A percentile compares a stretch with the other conserved stretches of the same genome.
These are phyloP conservation scores for Asterophora lycoperdoides DNA, from an alignment of 768 basidiomycete species.

Conservation along the genomic window DNA sequence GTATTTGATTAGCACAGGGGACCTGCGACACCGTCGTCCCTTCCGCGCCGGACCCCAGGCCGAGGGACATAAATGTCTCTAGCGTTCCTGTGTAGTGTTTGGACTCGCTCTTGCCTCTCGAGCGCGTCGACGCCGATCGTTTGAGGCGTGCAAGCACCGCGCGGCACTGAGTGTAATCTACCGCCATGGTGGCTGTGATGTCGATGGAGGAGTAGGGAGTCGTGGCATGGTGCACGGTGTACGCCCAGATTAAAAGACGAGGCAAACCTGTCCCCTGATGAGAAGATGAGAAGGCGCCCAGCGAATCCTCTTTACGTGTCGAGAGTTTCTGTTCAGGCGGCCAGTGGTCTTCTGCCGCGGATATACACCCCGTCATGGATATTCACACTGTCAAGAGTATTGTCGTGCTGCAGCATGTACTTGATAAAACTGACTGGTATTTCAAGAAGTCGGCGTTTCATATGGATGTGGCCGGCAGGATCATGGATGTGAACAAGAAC, in stretches of 20 bases:
- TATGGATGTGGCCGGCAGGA: not conserved
- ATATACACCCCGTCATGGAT: no score
- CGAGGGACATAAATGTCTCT: slow-evolving; percentile 26
- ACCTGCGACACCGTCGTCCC: slow-evolving; percentile 17
- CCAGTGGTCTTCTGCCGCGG: no score
- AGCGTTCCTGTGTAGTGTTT: slow-evolving; percentile 16
- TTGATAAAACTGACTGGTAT: no score
- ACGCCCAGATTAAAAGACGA: not conserved
- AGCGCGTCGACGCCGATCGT: slow-evolving; percentile 13
- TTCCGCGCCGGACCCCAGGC: slow-evolving; percentile 24
- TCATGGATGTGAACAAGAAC: not conserved
- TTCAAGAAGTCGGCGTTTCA: no score
- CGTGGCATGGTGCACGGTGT: not conserved
- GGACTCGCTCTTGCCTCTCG: slow-evolving; percentile 2
- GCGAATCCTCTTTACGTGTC: not conserved
- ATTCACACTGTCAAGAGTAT: no score
- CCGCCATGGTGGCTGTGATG: slow-evolving; percentile 12
- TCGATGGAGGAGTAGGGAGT: not conserved
- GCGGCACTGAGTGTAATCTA: slow-evolving; percentile 21
- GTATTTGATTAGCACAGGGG: slow-evolving; percentile 20
- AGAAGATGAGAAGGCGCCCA: not conserved
- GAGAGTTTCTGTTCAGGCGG: no score
- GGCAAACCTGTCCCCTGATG: not conserved
- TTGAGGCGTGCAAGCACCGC: slow-evolving; percentile 21
- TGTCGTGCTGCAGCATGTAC: no score